Percentiles rank a stretch among this genome's conserved stretches.
Conservation (phyloP, 352 stramenopile genomes). For the Phytophthora melonis region DNA sequence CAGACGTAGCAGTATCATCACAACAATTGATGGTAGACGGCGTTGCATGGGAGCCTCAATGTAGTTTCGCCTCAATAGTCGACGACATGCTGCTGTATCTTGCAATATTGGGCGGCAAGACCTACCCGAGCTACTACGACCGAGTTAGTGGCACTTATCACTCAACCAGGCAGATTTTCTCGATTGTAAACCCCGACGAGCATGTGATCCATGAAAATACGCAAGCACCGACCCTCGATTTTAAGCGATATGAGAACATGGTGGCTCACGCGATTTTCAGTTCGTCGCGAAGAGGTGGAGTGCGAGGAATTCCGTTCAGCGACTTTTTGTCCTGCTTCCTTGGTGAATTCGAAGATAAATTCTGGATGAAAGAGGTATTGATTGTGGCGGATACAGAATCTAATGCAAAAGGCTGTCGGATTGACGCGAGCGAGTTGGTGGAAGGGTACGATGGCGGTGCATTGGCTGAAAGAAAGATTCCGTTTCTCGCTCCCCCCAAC, state of each 20-base stretch:
- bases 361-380: neutral
- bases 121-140: conserved; percentile 25
- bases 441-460: neutral
- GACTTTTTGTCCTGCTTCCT: conserved; percentile 33
- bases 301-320: conserved; percentile 34
- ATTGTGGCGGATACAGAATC: neutral
- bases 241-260: conserved; percentile 39
- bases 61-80: conserved; percentile 29
- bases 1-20: neutral
- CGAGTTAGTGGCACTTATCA: neutral
- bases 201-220: neutral
- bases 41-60: conserved; percentile 4
- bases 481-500: conserved; percentile 26
- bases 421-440: conserved; percentile 4
- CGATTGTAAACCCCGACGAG: neutral
- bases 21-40: neutral
- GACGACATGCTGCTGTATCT: conserved; percentile 47
- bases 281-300: conserved; percentile 39
- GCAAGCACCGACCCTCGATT: neutral
- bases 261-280: conserved; percentile 41
- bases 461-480: neutral
- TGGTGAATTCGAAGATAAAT: conserved; percentile 15
- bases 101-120: conserved; percentile 38
- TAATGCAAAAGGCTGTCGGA: neutral
- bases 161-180: conserved; percentile 2